Evolutionary conservation across 495 filamentous ascomycete genomes (phyloP), one percentile per base, ranked within the genome.

Genomic region (Tuber aestivum): DNA sequence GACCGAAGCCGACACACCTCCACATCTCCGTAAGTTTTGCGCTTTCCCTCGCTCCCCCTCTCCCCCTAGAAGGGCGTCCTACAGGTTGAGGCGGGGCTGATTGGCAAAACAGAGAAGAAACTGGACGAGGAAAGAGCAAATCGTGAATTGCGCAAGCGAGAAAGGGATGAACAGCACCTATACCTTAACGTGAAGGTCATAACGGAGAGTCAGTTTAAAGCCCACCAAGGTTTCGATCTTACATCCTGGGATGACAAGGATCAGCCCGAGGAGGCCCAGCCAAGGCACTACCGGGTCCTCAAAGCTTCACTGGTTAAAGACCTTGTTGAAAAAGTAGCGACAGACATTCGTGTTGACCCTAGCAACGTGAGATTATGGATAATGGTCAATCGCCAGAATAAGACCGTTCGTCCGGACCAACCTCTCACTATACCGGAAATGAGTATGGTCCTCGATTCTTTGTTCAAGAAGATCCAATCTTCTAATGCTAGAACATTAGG

Each of bases 381-480:
- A 56, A 97, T 99, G 93, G 96, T 99, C 0, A 97, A 97, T 81
- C 92, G 95, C 16, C 95, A 99, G 82, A 99, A 99, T 83, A 97
- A 97, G 85, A 98, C 95, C 0, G 91, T 92, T 68, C 89, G 95
- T 40, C 95, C 96, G 1, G 95, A 99, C 82, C 89, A 92, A 70
- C 92, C 94, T 7, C 88, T 98, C 70, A 87, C 87, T 76, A 92
- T 95, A 74, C 85, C 88, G 3, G 87, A 90, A n/a, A 91, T 93
- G 84, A 93, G 81, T 83, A 82, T 72, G 81, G 65, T 42, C 72
- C 8, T 32, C 42, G 72, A 35, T 48, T 10, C 50, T 41, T 10
- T 70, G 65, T 72, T 41, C 38, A 23, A 65, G 41, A 56, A 32
- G 32, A 56, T 41, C 69, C 37, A 20, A 41, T 65, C 56, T 65